Evolutionary conservation across 2,329 filamentous ascomycete genomes (phyloP).

Genomic region (Arthroderma sp.): DNA sequence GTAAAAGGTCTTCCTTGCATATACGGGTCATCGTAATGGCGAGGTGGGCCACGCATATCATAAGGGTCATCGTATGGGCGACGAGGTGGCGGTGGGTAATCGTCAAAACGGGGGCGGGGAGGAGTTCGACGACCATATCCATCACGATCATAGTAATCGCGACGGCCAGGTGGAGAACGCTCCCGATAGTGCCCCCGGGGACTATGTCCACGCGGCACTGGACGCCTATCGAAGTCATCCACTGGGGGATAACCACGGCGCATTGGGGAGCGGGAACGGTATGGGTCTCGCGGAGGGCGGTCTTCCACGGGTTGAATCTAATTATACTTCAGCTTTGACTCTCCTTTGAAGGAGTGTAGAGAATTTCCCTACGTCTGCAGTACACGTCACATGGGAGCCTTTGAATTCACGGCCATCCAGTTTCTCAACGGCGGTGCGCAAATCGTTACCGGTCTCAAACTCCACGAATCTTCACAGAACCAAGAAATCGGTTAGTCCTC

Average conservation of each 20-base stretch:
- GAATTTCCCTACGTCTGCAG: conserved; percentile 59
- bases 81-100: conserved; percentile 51
- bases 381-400: conserved; percentile 70
- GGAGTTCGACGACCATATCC: conserved; percentile 66
- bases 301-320: conserved; percentile 61
- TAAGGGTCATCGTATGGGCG: conserved; percentile 50
- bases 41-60: conserved; percentile 37
- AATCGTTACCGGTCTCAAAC: conserved; percentile 82
- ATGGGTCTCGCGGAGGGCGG: conserved; percentile 53
- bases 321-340: conserved; percentile 17
- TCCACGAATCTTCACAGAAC: conserved; percentile 60
- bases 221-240: conserved; percentile 75
- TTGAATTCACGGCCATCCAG: conserved; percentile 90
- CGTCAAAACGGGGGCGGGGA: conserved; percentile 52
- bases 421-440: conserved; percentile 86
- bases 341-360: conserved; percentile 9
- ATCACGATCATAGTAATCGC: conserved; percentile 79
- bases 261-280: conserved; percentile 67
- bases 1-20: conserved; percentile 40
- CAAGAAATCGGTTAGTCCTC: conserved; percentile 1
- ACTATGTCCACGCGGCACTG: conserved; percentile 69
- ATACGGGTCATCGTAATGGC: conserved; percentile 47
- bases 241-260: conserved; percentile 51
- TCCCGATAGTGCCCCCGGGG: conserved; percentile 79
- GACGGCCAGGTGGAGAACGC: conserved; percentile 60